Evolutionary conservation across 2,329 filamentous ascomycete genomes (phyloP), one percentile per base, ranked within the genome.

Genomic region (Penicillium palitans): DNA sequence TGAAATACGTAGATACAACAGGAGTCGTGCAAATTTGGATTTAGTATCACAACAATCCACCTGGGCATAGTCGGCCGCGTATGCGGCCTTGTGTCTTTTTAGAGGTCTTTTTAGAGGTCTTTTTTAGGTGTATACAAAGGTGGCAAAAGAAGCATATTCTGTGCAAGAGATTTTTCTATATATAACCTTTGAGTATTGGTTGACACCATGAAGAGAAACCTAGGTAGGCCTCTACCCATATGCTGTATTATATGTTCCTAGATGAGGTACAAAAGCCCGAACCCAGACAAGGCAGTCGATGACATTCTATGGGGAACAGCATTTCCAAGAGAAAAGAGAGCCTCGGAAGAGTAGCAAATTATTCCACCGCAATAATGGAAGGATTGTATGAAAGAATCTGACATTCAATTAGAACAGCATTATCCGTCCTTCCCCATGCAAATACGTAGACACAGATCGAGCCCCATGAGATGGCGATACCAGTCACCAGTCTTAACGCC

Each of bases 401-500:
- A 35, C 27, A n/a, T 45, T 45, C 2, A 4, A 52, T 29, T 25
- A 27, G 17, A 46, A 46, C 10, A 46, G 21, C 19, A 37, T 21
- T 21, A 33, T 37, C 40, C 29, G 5, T 45, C 19, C 15, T 9
- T 3, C 50, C 29, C 27, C 1, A n/a, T 29, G 37, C 8, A 51
- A 15, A 46, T 33, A 12, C 46, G 29, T 41, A 35, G 37, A 33
- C 31, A 15, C 15, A 42, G 12, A 27, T 27, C 27, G 8, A 41
- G n/a, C 27, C 50, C 27, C 27, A 45, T 33, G 12, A 46, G 9
- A 33, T 46, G 31, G 21, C 29, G 17, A 53, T 37, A 13, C 21
- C 24, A 47, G 29, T 53, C 51, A 21, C 21, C n/a, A 47, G 40
- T 53, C 41, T 53, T 13, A 47, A 53, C 40, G 51, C 40, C 51